Evolutionary conservation across 2,329 filamentous ascomycete genomes (phyloP).

Genomic region (Herpotrichia juniperi): DNA sequence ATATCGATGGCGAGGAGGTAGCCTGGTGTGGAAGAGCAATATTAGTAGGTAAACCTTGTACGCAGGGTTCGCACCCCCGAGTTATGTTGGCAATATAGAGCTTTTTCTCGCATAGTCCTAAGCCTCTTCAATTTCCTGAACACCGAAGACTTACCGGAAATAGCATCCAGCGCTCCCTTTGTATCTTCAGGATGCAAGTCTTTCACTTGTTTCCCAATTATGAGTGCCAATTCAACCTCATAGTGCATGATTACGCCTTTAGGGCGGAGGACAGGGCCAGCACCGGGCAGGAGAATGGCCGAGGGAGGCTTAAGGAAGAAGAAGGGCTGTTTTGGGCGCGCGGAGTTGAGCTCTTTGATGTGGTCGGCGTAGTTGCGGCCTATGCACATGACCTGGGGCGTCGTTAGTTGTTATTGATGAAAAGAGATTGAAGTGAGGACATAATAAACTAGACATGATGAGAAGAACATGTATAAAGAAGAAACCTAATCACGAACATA

Average conservation of each 20-base stretch:
- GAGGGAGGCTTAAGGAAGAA: conserved; percentile 97
- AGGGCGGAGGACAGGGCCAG: conserved; percentile 81
- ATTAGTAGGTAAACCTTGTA: background rate
- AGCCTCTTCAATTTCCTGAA: background rate
- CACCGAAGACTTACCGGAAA: conserved; percentile 67
- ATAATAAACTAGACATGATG: too few relatives aligned
- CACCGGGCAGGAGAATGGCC: conserved; percentile 78
- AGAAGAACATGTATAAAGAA: too few relatives aligned
- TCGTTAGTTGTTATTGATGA: conserved; percentile 11
- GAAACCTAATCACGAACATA: too few relatives aligned
- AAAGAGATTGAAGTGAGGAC: background rate
- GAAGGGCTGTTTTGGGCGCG: conserved; percentile 90
- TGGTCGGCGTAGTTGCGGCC: conserved; percentile 98
- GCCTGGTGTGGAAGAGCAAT: conserved; percentile 56
- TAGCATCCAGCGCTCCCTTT: conserved; percentile 77
- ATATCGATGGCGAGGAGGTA: conserved; percentile 96
- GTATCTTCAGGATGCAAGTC: conserved; percentile 78
- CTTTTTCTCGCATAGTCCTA: too few relatives aligned
- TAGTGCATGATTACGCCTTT: conserved; percentile 87
- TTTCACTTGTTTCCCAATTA: conserved; percentile 81
- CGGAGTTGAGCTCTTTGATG: conserved; percentile 87
- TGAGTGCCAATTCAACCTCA: conserved; percentile 90
- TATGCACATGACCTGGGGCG: conserved; percentile 79
- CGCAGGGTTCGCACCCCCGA: background rate
- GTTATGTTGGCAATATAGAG: background rate